These are phyloP conservation scores for Starmera amethionina DNA, from an alignment of 805 yeast genomes.

Conservation along the genomic window DNA sequence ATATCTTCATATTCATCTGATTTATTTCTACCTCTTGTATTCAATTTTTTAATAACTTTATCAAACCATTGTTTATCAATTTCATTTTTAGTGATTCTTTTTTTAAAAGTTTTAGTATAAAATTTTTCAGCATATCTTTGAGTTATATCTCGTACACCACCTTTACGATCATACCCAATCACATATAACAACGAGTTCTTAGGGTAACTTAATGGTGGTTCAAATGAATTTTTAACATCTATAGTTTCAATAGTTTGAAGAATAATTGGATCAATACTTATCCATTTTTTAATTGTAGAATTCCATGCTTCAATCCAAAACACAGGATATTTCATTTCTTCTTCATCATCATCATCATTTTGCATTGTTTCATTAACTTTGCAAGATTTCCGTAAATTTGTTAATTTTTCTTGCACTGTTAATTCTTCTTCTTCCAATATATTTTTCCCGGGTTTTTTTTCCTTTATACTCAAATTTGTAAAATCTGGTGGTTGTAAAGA, in stretches of 20 bases:
- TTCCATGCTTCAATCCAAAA: conserved; percentile 97
- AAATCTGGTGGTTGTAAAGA: conserved; percentile 91
- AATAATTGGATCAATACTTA: conserved; percentile 77
- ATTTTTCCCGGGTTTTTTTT: neutral
- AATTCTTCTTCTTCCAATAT: neutral
- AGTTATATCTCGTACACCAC: conserved; percentile 73
- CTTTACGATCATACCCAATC: conserved; percentile 60
- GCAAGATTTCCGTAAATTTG: conserved; percentile 14
- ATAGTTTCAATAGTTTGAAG: conserved; percentile 54
- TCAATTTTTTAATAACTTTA: conserved; percentile 23
- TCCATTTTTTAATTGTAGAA: conserved; percentile 57
- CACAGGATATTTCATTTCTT: conserved; percentile 44
- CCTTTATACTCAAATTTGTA: conserved; percentile 25
- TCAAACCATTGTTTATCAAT: conserved; percentile 52
- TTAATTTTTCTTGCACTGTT: conserved; percentile 8
- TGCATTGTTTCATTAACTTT: neutral
- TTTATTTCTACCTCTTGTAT: conserved; percentile 8
- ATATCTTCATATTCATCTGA: conserved; percentile 41
- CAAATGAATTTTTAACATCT: conserved; percentile 45
- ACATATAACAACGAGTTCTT: conserved; percentile 62
- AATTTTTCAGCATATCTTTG: conserved; percentile 64
- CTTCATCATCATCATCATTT: conserved; percentile 7
- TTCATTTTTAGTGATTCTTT: conserved; percentile 52
- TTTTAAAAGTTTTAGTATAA: conserved; percentile 68
- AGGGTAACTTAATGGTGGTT: conserved; percentile 58